Conservation (phyloP, 176 grass and related monocot species). For the Hsuehochloa calcarea region DNA sequence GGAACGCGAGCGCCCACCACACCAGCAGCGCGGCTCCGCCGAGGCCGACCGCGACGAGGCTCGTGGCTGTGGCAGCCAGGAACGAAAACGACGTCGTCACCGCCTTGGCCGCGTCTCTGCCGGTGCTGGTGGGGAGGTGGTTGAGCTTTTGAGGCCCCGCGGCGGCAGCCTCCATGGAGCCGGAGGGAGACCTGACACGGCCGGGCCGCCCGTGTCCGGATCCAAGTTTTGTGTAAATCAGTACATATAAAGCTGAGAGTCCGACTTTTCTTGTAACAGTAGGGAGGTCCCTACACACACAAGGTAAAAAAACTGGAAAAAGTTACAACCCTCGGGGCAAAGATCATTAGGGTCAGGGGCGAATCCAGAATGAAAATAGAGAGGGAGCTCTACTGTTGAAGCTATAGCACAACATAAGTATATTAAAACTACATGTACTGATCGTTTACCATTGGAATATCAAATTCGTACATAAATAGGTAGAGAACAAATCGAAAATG, state of each 20-base stretch:
- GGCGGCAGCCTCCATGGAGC: conserved; percentile 33
- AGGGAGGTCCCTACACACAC: too few species aligned
- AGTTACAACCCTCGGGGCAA: too few species aligned
- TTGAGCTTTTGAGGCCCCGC: conserved; percentile 16
- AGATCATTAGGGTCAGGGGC: too few species aligned
- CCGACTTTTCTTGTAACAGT: too few species aligned
- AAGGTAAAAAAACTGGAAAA: too few species aligned
- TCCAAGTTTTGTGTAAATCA: background rate
- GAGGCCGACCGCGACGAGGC: conserved; percentile 46
- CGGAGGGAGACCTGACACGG: conserved; percentile 11
- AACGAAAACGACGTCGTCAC: background rate
- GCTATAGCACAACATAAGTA: too few species aligned
- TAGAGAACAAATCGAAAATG: too few species aligned
- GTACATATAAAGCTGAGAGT: conserved; percentile 16
- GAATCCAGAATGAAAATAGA: too few species aligned
- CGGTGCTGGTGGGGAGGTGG: background rate
- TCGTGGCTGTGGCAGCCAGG: conserved; percentile 1
- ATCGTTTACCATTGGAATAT: too few species aligned
- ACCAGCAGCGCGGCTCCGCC: conserved; percentile 71
- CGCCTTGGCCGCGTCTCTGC: background rate
- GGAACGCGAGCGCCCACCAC: conserved; percentile 87
- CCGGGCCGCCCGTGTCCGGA: background rate
- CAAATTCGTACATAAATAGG: too few species aligned
- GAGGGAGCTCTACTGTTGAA: too few species aligned
- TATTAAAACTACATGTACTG: too few species aligned